phyloP scores from a whole-genome alignment of 768 basidiomycete species.

The Psilocybe cubensis region DNA sequence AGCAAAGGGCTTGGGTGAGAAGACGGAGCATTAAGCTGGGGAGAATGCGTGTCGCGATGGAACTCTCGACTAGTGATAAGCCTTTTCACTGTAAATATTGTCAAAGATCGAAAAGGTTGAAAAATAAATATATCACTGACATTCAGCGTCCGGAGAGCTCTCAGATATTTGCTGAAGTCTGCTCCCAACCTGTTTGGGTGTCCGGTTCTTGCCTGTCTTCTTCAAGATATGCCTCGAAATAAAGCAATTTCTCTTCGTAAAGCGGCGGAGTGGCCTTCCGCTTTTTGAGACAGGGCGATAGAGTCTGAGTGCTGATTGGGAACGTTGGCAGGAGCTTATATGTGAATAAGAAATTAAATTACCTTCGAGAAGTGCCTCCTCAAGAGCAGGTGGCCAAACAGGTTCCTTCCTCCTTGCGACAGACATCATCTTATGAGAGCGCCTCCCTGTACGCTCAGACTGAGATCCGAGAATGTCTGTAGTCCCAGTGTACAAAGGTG shows the following conservation, averaged over 20 bases:
- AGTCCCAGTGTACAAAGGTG: too few species aligned
- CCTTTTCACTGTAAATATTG: conserved; percentile 11
- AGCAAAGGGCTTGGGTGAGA: conserved; percentile 2
- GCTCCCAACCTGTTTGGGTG: conserved; percentile 77
- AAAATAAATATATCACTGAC: conserved; percentile 39
- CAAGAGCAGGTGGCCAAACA: conserved; percentile 27
- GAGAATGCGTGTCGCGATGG: conserved; percentile 3
- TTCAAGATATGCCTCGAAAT: conserved; percentile 70
- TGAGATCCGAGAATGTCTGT: conserved; percentile 12
- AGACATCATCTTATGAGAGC: conserved; percentile 26
- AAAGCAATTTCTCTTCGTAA: conserved; percentile 75
- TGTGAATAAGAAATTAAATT: background rate
- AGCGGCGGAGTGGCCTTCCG: conserved; percentile 44
- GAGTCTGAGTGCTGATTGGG: conserved; percentile 13
- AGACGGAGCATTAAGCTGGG: background rate
- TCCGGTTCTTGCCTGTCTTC: conserved; percentile 63
- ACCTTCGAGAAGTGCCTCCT: conserved; percentile 29
- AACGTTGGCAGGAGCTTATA: background rate
- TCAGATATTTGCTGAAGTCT: conserved; percentile 76
- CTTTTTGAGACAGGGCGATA: conserved; percentile 24
- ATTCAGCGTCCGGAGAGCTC: conserved; percentile 62
- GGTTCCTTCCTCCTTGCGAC: conserved; percentile 20
- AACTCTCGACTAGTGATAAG: conserved; percentile 23
- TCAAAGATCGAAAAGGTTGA: background rate
- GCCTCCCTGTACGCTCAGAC: conserved; percentile 26